A percentile compares a stretch with the other conserved stretches of the same genome.
Evolutionary conservation across 495 filamentous ascomycete species (phyloP).

Genomic region (Daldinia vernicosa): DNA sequence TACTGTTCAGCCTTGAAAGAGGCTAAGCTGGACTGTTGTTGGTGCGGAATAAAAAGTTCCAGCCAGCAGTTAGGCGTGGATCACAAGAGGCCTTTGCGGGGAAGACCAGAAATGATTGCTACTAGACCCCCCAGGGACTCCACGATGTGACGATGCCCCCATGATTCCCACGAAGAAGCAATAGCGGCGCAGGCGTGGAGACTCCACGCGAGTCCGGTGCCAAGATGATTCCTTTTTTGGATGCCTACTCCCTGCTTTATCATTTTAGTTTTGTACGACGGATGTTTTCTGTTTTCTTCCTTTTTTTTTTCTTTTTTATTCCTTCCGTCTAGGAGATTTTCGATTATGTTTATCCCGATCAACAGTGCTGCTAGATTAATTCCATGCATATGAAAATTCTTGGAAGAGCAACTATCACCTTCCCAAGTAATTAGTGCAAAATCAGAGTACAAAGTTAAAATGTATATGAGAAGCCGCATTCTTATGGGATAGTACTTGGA

Average conservation of each 20-base stretch:
- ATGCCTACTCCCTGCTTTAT: neutral
- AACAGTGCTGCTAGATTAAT: constrained; percentile 7
- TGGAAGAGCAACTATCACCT: neutral
- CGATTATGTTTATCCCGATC: neutral
- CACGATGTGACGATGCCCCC: constrained; percentile 38
- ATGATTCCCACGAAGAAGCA: constrained; percentile 33
- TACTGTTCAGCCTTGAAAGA: constrained; percentile 9
- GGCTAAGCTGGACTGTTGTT: constrained; percentile 20
- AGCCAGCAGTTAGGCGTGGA: constrained; percentile 30
- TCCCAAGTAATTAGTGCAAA: neutral
- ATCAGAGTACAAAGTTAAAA: neutral
- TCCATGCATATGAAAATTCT: constrained; percentile 1
- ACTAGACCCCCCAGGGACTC: constrained; percentile 15
- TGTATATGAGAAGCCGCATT: constrained; percentile 2
- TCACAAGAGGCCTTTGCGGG: constrained; percentile 33
- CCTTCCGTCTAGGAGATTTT: constrained; percentile 10
- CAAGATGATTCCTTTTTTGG: constrained; percentile 28
- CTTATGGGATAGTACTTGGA: neutral
- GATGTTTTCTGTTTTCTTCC: neutral
- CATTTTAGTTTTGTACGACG: constrained; percentile 13
- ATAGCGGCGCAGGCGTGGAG: constrained; percentile 33
- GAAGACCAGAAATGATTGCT: constrained; percentile 25
- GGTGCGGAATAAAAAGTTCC: constrained; percentile 6
- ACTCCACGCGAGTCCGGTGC: constrained; percentile 34
- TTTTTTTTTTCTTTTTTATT: neutral